Conservation (phyloP, 352 stramenopile genomes). For the Globisporangium cederbergense region DNA sequence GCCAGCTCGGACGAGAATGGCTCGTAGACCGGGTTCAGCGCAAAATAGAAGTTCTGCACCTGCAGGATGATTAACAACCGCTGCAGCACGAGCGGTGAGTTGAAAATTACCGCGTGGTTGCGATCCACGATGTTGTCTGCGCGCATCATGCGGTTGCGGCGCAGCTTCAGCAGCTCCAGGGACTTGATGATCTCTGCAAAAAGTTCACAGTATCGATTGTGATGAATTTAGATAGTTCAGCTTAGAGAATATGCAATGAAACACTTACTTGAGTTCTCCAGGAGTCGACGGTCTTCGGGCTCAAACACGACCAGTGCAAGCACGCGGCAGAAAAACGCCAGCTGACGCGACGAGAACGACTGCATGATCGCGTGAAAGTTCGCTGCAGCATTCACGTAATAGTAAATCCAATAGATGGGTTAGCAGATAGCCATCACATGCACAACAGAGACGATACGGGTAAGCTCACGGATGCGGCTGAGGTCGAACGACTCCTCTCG, state of each 20-base stretch:
- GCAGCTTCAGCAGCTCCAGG: slow-evolving; percentile 88
- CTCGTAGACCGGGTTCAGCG: slow-evolving; percentile 77
- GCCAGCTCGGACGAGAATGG: slow-evolving; percentile 77
- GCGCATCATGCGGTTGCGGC: slow-evolving; percentile 71
- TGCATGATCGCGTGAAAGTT: slow-evolving; percentile 89
- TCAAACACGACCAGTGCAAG: slow-evolving; percentile 95
- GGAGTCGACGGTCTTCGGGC: slow-evolving; percentile 90
- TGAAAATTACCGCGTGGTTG: slow-evolving; percentile 93
- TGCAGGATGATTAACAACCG: slow-evolving; percentile 70
- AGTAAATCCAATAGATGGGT: neutral
- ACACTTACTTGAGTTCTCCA: slow-evolving; percentile 87
- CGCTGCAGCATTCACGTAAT: slow-evolving; percentile 38
- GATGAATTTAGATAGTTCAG: neutral
- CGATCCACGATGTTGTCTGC: slow-evolving; percentile 88
- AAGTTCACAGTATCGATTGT: neutral
- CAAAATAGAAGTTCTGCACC: slow-evolving; percentile 86
- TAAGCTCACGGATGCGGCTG: slow-evolving; percentile 66
- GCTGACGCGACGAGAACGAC: slow-evolving; percentile 87
- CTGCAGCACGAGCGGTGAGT: slow-evolving; percentile 66
- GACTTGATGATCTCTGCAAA: slow-evolving; percentile 90
- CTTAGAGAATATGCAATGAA: neutral
- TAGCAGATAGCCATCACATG: slow-evolving; percentile 27
- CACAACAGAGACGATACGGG: neutral
- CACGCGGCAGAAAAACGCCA: slow-evolving; percentile 96
- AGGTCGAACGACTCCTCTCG: slow-evolving; percentile 79